Evolutionary conservation across 2,329 filamentous ascomycete species (phyloP).

Genomic region (Zymoseptoria ardabiliae): DNA sequence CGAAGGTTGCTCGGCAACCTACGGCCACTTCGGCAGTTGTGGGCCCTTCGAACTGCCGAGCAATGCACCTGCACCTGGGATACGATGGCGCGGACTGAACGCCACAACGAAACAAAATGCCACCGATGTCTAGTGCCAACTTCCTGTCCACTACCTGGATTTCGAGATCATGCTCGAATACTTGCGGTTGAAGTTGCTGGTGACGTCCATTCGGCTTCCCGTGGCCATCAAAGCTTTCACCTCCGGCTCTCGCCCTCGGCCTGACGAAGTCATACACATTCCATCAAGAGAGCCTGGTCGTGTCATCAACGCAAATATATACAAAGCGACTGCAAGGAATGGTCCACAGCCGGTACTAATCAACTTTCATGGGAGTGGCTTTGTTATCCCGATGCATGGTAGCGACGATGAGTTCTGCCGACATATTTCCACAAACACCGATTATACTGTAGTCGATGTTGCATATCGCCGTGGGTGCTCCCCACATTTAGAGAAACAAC

Average conservation of each 20-base stretch:
- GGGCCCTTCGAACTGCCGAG: too few relatives aligned
- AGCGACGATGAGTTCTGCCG: slow-evolving; percentile 35
- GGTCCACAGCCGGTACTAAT: slow-evolving; percentile 24
- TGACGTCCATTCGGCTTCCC: background rate
- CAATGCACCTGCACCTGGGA: too few relatives aligned
- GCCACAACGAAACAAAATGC: background rate
- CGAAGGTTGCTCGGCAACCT: too few relatives aligned
- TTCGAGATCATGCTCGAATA: background rate
- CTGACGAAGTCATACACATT: slow-evolving; percentile 9
- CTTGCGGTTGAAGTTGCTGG: background rate
- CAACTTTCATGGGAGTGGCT: slow-evolving; percentile 32
- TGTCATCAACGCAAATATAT: slow-evolving; percentile 21
- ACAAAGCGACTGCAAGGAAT: slow-evolving; percentile 6
- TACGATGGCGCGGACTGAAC: too few relatives aligned
- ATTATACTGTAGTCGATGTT: slow-evolving; percentile 35
- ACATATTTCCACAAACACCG: slow-evolving; percentile 28
- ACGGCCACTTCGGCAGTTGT: too few relatives aligned
- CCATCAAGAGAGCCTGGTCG: slow-evolving; percentile 18
- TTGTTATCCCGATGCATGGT: slow-evolving; percentile 32
- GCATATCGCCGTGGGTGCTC: slow-evolving; percentile 29
- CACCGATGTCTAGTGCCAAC: background rate
- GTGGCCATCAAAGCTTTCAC: background rate
- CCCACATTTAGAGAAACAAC: background rate
- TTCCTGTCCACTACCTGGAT: background rate
- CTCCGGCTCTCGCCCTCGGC: background rate